Base-by-base conservation (phyloP, 164 flowering plant genomes). In the Amborella trichopoda region DNA sequence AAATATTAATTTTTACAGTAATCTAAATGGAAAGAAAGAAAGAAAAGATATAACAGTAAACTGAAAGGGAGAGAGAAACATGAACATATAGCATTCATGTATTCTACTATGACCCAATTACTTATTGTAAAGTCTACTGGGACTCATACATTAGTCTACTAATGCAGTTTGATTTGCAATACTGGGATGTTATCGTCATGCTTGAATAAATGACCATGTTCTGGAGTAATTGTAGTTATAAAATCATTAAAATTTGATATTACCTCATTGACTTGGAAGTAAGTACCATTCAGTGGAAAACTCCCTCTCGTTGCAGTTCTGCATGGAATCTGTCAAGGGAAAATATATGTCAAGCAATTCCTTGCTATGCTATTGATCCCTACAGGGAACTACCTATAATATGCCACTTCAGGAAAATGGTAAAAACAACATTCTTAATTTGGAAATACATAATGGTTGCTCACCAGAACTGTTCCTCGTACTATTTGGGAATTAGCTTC, bases 191-290 rank as follows among this genome's bases (percentile, higher is more conserved):
- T 49, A 38, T 39, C 8, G 19, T 26, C 2, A 6, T 33, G 25
- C 49, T 13, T 32, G 9, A n/a, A 33, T 19, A 47, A 17, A 46
- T 1, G 17, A 40, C 18, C 20, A 38, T 38, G 41, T 9, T 6
- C 16, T 2, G 5, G 16, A 16, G 8, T 16, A 16, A 16, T 38
- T 11, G 17, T 6, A 6, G 41, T 18, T 11, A 22, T n/a, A n/a
- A n/a, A n/a, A n/a, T n/a, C n/a, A n/a, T n/a, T n/a, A n/a, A n/a
- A 22, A 38, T 38, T 38, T 2, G n/a, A 4, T 10, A 17, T 53
- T 61, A 93, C 99, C 99, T 93, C 99, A 28, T 93, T 93, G 26
- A 85, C 95, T 71, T 93, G 99, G 48, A 93, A 93, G 46, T 93
- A 93, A 30, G 99, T 93, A 24, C 97, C 99, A 63, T 93, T 93